Evolutionary conservation across 2,329 filamentous ascomycete genomes (phyloP).

Genomic region (Calonectria pseudoreteaudii): DNA sequence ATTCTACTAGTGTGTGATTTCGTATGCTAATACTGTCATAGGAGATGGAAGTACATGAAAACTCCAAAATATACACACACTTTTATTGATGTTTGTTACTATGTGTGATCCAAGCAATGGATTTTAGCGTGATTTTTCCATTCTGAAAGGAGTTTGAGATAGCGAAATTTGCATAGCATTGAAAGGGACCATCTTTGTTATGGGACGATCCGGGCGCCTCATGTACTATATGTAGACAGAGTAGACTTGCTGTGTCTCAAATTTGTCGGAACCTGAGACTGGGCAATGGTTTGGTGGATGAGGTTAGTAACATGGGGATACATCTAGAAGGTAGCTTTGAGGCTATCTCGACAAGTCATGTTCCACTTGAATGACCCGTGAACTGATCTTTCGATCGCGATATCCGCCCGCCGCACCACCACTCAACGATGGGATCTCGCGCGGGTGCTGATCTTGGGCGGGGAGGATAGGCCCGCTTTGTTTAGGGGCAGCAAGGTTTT

Average conservation of each 20-base stretch:
- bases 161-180: not conserved
- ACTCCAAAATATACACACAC: not conserved
- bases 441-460: not conserved
- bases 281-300: not conserved
- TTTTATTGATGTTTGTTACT: not conserved
- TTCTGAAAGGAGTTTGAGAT: not conserved
- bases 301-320: not conserved
- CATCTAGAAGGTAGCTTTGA: not conserved
- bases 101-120: not conserved
- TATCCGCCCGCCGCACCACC: not conserved
- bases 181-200: not conserved
- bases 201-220: not conserved
- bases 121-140: not conserved
- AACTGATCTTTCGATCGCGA: not conserved
- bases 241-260: not conserved
- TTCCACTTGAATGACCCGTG: not conserved
- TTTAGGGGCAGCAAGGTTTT: not conserved
- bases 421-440: not conserved
- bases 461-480: not conserved
- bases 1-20: too few species aligned
- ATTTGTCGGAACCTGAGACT: not conserved
- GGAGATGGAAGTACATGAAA: not conserved
- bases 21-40: not conserved
- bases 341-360: not conserved
- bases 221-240: not conserved